Conservation (phyloP, 2,329 filamentous ascomycete species). For the Chlorencoelia australis region DNA sequence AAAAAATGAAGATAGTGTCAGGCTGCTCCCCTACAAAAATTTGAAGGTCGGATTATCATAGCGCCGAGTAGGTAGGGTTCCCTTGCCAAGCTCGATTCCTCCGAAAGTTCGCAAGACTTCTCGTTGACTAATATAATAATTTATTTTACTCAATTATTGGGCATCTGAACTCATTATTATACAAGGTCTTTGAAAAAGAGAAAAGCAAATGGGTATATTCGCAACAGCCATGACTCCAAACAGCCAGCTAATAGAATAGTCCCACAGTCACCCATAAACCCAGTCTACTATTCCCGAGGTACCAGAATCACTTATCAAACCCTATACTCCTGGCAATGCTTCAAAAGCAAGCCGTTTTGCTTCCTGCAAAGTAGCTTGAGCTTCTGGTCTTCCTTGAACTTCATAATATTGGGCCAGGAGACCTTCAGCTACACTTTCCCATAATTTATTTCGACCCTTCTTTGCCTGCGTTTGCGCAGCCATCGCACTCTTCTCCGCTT, state of each 20-base stretch:
- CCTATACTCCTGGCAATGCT: constrained; percentile 12
- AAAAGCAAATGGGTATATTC: constrained; percentile 18
- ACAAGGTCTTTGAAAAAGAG: no score
- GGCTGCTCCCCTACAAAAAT: no score
- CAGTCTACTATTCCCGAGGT: not conserved
- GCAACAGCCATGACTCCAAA: not conserved
- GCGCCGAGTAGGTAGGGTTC: no score
- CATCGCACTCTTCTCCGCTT: constrained; percentile 65
- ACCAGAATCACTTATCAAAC: no score
- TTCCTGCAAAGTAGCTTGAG: constrained; percentile 34
- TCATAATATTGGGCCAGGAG: constrained; percentile 70
- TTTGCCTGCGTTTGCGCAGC: constrained; percentile 59
- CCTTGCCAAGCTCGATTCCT: no score
- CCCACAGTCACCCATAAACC: not conserved
- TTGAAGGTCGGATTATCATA: no score
- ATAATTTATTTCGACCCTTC: constrained; percentile 60
- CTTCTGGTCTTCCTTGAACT: constrained; percentile 51
- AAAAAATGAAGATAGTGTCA: no score
- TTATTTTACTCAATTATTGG: no score
- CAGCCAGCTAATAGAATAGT: no score
- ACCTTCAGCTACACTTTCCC: constrained; percentile 72
- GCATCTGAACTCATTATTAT: no score
- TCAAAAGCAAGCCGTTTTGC: constrained; percentile 26
- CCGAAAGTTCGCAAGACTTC: no score
- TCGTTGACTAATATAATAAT: no score